Evolutionary conservation across 352 stramenopile species (phyloP).

Genomic region (Phytophthora tentaculata): DNA sequence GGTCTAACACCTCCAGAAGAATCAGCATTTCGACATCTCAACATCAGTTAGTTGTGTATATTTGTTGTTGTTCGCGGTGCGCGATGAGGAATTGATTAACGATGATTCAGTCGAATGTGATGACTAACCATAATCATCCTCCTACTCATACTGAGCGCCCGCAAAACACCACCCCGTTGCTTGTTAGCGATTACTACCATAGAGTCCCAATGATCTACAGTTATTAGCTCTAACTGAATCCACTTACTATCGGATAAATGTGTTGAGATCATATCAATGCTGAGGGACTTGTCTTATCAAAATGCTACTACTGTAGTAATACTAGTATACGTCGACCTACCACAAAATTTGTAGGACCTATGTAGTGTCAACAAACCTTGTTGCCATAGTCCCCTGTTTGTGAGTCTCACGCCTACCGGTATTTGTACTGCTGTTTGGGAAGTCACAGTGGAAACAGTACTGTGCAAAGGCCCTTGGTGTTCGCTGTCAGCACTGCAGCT

Average conservation of each 20-base stretch:
- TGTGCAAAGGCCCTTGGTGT: no score
- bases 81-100: conserved; percentile 51
- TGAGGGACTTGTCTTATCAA: conserved; percentile 43
- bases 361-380: no score
- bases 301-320: no score
- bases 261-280: conserved; percentile 47
- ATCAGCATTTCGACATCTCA: conserved; percentile 84
- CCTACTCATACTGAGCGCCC: conserved; percentile 77
- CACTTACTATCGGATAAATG: conserved; percentile 68
- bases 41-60: conserved; percentile 3
- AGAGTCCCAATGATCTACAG: conserved; percentile 74
- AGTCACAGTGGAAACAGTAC: no score
- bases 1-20: conserved; percentile 61
- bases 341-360: no score
- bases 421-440: no score
- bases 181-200: neutral
- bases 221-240: conserved; percentile 93
- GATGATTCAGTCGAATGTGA: conserved; percentile 50
- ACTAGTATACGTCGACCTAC: no score
- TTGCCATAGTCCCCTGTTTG: no score
- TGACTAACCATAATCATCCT: conserved; percentile 68
- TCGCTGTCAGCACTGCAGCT: no score
- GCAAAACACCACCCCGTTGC: conserved; percentile 8
- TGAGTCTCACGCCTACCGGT: no score
- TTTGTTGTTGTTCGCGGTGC: conserved; percentile 18